phyloP scores from a whole-genome alignment of 768 basidiomycete genomes.

The Lactarius vividus region DNA sequence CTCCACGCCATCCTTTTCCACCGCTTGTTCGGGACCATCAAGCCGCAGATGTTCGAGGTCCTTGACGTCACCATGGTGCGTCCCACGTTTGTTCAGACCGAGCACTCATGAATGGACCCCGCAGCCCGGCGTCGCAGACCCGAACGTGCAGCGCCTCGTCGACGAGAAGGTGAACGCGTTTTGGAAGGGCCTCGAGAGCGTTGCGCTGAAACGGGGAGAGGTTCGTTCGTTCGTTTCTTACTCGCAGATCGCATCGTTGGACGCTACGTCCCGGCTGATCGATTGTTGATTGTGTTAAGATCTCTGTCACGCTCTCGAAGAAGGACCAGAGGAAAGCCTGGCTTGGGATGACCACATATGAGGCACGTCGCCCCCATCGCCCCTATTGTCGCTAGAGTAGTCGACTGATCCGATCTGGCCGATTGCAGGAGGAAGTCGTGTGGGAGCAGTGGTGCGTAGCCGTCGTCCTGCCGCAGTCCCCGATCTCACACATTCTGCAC shows the following conservation, averaged over 20 bases:
- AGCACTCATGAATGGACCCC: neutral
- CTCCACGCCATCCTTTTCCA: constrained; percentile 85
- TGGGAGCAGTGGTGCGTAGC: constrained; percentile 80
- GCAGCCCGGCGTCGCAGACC: constrained; percentile 77
- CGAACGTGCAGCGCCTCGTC: constrained; percentile 66
- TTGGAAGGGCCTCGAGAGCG: constrained; percentile 72
- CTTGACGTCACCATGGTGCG: constrained; percentile 82
- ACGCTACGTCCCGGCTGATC: neutral
- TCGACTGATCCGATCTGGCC: neutral
- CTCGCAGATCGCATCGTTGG: neutral
- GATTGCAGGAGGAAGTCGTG: constrained; percentile 68
- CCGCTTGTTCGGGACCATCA: constrained; percentile 75
- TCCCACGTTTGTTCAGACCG: neutral
- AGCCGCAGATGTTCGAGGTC: constrained; percentile 73
- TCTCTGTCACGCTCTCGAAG: constrained; percentile 73
- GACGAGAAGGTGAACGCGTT: constrained; percentile 75
- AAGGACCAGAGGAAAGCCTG: constrained; percentile 74
- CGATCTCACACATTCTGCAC: neutral
- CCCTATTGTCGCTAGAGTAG: neutral
- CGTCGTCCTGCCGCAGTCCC: neutral
- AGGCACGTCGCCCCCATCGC: constrained; percentile 19
- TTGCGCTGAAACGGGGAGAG: constrained; percentile 63
- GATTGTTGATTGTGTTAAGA: constrained; percentile 39
- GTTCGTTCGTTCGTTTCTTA: constrained; percentile 36
- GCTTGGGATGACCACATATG: constrained; percentile 61